Conservation (phyloP, 164 flowering plant genomes). For the Sextonia rubra region DNA sequence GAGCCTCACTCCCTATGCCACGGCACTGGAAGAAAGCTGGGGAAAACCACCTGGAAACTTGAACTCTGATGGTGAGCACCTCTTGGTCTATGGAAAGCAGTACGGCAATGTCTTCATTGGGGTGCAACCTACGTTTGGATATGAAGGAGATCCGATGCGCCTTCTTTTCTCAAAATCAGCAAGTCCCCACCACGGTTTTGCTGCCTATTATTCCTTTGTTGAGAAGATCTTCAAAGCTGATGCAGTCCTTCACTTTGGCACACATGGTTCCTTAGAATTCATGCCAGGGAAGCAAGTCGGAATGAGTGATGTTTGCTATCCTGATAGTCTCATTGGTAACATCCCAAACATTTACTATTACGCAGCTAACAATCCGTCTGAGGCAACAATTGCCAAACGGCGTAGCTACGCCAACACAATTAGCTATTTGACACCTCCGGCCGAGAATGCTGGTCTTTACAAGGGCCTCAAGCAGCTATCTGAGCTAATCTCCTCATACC, state of each 20-base stretch:
- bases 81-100: conserved; percentile 91
- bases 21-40: conserved; percentile 95
- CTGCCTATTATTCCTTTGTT: conserved; percentile 92
- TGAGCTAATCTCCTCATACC: conserved; percentile 94
- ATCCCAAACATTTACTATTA: conserved; percentile 95
- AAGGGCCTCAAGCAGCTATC: conserved; percentile 96
- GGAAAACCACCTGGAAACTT: conserved; percentile 98
- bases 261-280: conserved; percentile 97
- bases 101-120: conserved; percentile 96
- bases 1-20: conserved; percentile 74
- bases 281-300: conserved; percentile 99
- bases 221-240: conserved; percentile 96
- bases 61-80: conserved; percentile 94
- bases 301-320: conserved; percentile 97
- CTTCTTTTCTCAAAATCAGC: conserved; percentile 97
- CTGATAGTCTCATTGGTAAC: conserved; percentile 96
- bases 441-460: conserved; percentile 99
- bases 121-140: conserved; percentile 97
- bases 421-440: conserved; percentile 98
- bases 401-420: conserved; percentile 99
- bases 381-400: conserved; percentile 96
- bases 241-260: conserved; percentile 96
- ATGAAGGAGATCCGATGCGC: conserved; percentile 99
- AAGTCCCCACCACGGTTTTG: conserved; percentile 98
- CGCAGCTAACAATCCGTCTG: conserved; percentile 98